Evolutionary conservation across 2,329 filamentous ascomycete genomes (phyloP), one percentile per base, ranked within the genome.

Genomic region (Parastagonospora nodorum): DNA sequence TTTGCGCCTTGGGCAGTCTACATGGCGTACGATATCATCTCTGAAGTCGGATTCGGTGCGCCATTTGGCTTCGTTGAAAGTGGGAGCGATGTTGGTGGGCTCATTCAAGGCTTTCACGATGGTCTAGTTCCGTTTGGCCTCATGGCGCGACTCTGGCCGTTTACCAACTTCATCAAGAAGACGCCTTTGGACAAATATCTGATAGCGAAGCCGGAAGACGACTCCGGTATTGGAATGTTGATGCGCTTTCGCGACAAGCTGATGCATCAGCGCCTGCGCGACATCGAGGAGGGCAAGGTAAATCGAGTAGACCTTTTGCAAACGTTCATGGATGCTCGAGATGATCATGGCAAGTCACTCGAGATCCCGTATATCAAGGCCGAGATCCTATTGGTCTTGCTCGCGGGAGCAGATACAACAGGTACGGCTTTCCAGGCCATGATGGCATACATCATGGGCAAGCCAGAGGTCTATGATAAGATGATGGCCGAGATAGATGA

Each of bases 161-260:
- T 84, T 55, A 83, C 80, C 8, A 78, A 77, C 42, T 83, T 78
- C 76, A 64, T 84, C 38, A 84, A 84, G 65, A 76, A 70, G 7
- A 84, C 81, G 0, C 80, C 76, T 57, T 44, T 83, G 29, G 74
- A 74, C 10, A 79, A 81, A 51, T 82, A 80, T 57, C 71, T 84
- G 2, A 78, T 84, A 8, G 80, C 82, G 8, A 79, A 69, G 31
- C 81, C 82, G 0, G 76, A 82, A 40, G 77, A 85, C 30, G 68
- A 82, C 33, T 78, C 75, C 10, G 82, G 82, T 0, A 82, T 84
- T 30, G 82, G 82, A 1, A 78, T 76, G 1, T 61, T 84, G 48
- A 84, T 85, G 81, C 74, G 80, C 8, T 84, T 84, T 65, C 79
- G 82, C 4, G 82, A 85, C 56, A 74, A 75, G 24, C 73, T 85